Evolutionary conservation across 164 flowering plant genomes (phyloP), one percentile per base, ranked within the genome.

Genomic region (Nymphaea colorata): DNA sequence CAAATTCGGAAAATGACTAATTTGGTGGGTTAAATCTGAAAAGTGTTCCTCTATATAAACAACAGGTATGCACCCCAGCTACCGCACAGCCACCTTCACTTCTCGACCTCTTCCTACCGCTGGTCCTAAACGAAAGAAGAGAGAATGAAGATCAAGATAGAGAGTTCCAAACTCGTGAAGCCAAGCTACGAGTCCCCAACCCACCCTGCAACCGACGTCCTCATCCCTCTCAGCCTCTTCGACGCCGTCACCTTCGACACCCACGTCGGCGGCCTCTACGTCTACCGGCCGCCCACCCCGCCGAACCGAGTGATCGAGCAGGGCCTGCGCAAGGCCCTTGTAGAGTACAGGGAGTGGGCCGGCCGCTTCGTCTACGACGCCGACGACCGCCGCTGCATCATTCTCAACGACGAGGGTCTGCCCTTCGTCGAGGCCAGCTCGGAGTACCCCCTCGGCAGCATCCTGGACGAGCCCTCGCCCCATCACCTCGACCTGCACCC

Each of bases 351-450:
- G 6, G 65, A 66, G n/a, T 62, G 59, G 4, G 74, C 74, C 12
- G 74, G 74, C 5, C 66, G 74, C 17, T 45, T 66, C 15, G 16
- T 65, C 0, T 42, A 44, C 43, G 74, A 71, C 6, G 42, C 42
- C 3, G 59, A 59, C 14, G 55, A 43, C 18, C 64, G 64, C 41
- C 66, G 41, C 3, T 16, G 47, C 42, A 67, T 71, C 42, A 41
- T 66, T 15, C 65, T 71, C 44, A 71, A 67, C 53, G 68, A 67
- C 43, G 69, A 65, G n/a, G 74, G 74, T 2, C 36, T 71, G 12
- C 69, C 66, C 14, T 6, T 71, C 12, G 66, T 66, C 55, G 74
- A 66, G 14, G 44, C 74, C 69, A 42, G 51, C 5, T 45, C 66
- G 6, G 17, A n/a, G 12, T 15, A 17, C n/a, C 47, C 61, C 4